Conservation (phyloP, 148 eudicot genomes). For the Bassia scoparia region DNA sequence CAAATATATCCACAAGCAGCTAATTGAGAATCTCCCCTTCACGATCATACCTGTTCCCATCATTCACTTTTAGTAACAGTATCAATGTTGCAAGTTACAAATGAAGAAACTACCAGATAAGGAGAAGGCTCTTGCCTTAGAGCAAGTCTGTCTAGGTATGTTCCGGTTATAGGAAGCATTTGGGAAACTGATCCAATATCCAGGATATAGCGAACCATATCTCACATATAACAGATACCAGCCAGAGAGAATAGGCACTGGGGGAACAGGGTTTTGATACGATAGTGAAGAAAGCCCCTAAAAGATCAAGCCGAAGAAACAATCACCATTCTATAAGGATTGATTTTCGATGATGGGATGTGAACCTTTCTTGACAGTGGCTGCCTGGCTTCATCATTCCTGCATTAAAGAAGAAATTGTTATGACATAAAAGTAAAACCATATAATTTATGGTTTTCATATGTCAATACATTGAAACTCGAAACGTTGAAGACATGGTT, state of each 20-base stretch:
- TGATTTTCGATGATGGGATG: slow-evolving; percentile 75
- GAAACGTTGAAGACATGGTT: too few species aligned
- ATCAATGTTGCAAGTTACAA: background rate
- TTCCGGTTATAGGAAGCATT: slow-evolving; percentile 44
- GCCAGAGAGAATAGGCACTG: slow-evolving; percentile 45
- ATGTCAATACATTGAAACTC: too few species aligned
- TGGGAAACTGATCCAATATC: slow-evolving; percentile 50
- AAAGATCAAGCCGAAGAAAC: slow-evolving; percentile 73
- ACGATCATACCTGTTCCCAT: slow-evolving; percentile 32
- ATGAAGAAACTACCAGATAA: background rate
- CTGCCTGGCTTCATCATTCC: slow-evolving; percentile 91
- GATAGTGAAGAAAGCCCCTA: slow-evolving; percentile 77
- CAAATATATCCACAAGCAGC: slow-evolving; percentile 90
- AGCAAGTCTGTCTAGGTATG: slow-evolving; percentile 43
- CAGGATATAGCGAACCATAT: slow-evolving; percentile 43
- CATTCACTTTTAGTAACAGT: background rate
- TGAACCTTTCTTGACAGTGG: slow-evolving; percentile 93
- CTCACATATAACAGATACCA: slow-evolving; percentile 43
- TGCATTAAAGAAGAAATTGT: slow-evolving; percentile 28
- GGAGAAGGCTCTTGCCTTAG: slow-evolving; percentile 26
- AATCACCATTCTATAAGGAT: slow-evolving; percentile 91
- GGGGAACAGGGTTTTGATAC: slow-evolving; percentile 73
- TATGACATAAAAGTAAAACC: background rate
- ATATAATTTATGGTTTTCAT: background rate
- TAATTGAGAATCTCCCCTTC: slow-evolving; percentile 60